Base-by-base conservation (phyloP, 768 basidiomycete species). In the Mrakia hoshinonis region DNA sequence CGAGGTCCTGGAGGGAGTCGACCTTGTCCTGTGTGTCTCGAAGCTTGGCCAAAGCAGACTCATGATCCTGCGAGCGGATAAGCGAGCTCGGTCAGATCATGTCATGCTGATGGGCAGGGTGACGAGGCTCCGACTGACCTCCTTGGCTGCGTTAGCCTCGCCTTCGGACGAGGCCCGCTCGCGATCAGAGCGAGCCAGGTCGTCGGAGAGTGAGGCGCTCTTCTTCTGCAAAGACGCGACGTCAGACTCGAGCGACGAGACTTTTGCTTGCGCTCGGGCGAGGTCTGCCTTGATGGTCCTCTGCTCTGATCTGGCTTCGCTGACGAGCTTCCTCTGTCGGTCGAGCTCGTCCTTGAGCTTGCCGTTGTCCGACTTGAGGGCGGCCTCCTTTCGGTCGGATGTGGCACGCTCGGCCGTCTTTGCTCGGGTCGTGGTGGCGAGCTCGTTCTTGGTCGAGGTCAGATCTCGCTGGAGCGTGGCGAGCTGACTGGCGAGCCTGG, bases 71-170 rank as follows among this genome's bases (percentile, higher is more conserved):
- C 1, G 20, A 3, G n/a, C 2, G n/a, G 7, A 29, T 0, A 22
- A 24, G 2, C 4, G 36, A 26, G 0, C 13, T 31, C 1, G 0
- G 58, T 52, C 22, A 70, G 61, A 3, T 18, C 7, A 43, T 38
- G 26, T 12, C 24, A 13, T 4, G 1, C 10, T 3, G 51, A 22
- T 20, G 26, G 48, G 39, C n/a, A 5, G 20, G 36, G 20, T 12
- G 12, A 11, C 10, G 31, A 26, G 22, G 13, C 6, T 24, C 10
- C 5, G 34, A 39, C 67, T 39, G 3, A 64, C 69, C 67, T 68
- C 77, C 34, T 77, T 79, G 47, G 82, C 70, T 0, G 81, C 81
- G 13, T 80, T 79, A 13, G 78, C 75, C 34, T 70, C 49, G 18
- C 65, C 74, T 29, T 76, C 73, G 49, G 75, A 18, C 36, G 69